Conservation (phyloP, 176 grass and related monocot genomes). For the Calamus simplicifolius region DNA sequence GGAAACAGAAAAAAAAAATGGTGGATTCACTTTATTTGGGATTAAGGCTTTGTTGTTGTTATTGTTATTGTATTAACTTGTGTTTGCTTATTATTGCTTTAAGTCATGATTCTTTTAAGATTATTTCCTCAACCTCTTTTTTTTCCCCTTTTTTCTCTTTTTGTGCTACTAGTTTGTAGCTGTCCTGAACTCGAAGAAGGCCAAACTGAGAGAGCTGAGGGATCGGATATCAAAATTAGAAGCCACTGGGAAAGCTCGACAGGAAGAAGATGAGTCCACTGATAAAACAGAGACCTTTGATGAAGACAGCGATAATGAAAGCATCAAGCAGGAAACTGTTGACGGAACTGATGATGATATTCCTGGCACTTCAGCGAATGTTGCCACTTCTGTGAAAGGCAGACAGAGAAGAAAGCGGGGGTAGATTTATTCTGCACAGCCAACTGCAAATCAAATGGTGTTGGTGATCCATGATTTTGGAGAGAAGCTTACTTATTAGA, state of each 20-base stretch:
- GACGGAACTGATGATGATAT: conserved; percentile 21
- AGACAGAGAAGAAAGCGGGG: conserved; percentile 19
- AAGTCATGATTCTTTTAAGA: not conserved
- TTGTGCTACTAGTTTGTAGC: conserved; percentile 59
- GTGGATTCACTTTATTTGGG: too few relatives aligned
- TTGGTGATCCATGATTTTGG: too few relatives aligned
- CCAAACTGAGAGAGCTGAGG: conserved; percentile 65
- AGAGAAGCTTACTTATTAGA: too few relatives aligned
- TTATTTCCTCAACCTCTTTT: not conserved
- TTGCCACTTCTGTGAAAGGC: conserved; percentile 17
- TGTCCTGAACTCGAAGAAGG: conserved; percentile 83
- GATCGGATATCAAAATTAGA: conserved; percentile 44
- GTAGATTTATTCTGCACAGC: not conserved
- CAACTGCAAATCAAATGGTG: too few relatives aligned
- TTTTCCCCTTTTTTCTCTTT: not conserved
- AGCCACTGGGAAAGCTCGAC: conserved; percentile 36
- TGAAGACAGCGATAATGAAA: conserved; percentile 43
- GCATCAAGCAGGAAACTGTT: conserved; percentile 34
- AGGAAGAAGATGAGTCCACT: conserved; percentile 37
- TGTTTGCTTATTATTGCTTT: not conserved
- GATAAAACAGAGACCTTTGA: conserved; percentile 48
- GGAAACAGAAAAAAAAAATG: too few relatives aligned
- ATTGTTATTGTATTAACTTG: too few relatives aligned
- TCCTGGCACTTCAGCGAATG: conserved; percentile 35
- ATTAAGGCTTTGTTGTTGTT: too few relatives aligned